phyloP scores from a whole-genome alignment of 2,329 filamentous ascomycete species.

The Xylariaceae sp. region DNA sequence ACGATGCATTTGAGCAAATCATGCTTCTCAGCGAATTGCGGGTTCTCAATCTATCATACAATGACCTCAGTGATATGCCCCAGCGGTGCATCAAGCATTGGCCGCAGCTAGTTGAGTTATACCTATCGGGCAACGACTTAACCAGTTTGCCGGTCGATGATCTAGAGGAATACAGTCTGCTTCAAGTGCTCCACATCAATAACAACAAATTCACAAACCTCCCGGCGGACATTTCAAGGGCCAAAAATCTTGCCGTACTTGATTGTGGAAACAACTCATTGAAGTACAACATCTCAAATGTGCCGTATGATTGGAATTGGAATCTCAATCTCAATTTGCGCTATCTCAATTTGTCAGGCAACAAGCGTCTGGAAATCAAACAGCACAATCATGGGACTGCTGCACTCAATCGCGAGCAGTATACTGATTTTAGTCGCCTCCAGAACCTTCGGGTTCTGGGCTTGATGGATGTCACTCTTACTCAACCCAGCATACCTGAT shows the following conservation, averaged over 20 bases:
- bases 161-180: conserved; percentile 77
- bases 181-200: conserved; percentile 92
- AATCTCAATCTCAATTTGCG: conserved; percentile 94
- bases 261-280: conserved; percentile 93
- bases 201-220: conserved; percentile 96
- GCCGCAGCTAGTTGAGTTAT: conserved; percentile 85
- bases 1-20: conserved; percentile 92
- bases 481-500: conserved; percentile 86
- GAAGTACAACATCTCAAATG: conserved; percentile 98
- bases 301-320: conserved; percentile 99
- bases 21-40: conserved; percentile 76
- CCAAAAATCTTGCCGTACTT: conserved; percentile 83
- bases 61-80: conserved; percentile 87
- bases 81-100: conserved; percentile 81
- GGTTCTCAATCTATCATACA: conserved; percentile 90
- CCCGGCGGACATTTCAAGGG: conserved; percentile 89
- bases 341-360: conserved; percentile 93
- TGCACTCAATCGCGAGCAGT: conserved; percentile 60
- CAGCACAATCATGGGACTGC: conserved; percentile 51
- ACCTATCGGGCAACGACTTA: conserved; percentile 90
- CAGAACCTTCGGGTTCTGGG: conserved; percentile 81
- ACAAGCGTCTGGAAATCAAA: conserved; percentile 91
- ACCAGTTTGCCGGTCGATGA: conserved; percentile 90
- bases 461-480: conserved; percentile 96
- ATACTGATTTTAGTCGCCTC: conserved; percentile 83